Evolutionary conservation across 2,329 filamentous ascomycete species (phyloP).

Genomic region (Conoideocrella luteorostrata): DNA sequence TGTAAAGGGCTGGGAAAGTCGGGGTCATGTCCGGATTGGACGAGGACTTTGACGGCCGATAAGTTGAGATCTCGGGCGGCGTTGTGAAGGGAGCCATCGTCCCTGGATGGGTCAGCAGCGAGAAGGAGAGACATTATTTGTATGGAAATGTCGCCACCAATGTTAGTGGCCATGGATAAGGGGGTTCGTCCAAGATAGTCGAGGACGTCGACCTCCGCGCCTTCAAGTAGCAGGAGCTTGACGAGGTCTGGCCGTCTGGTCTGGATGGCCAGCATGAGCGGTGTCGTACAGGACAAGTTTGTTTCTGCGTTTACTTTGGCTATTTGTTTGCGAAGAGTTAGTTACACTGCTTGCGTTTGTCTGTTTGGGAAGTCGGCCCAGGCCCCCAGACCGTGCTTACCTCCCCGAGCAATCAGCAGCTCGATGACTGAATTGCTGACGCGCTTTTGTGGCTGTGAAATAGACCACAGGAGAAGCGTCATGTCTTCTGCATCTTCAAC

Average conservation of each 20-base stretch:
- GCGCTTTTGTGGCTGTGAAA: constrained; percentile 57
- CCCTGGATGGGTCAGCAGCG: constrained; percentile 47
- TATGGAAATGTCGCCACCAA: constrained; percentile 46
- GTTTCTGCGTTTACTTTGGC: constrained; percentile 54
- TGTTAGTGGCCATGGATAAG: constrained; percentile 51
- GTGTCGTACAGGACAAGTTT: constrained; percentile 44
- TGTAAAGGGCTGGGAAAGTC: constrained; percentile 60
- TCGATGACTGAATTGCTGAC: constrained; percentile 53
- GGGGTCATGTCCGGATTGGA: constrained; percentile 54
- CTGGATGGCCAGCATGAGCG: constrained; percentile 54
- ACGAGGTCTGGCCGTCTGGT: constrained; percentile 51
- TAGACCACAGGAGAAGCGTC: constrained; percentile 53
- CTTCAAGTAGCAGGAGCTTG: constrained; percentile 48
- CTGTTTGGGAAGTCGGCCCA: too few relatives aligned
- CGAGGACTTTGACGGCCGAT: constrained; percentile 47
- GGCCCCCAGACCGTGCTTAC: constrained; percentile 25
- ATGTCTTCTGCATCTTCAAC: constrained; percentile 47
- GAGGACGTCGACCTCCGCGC: constrained; percentile 52
- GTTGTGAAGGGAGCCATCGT: constrained; percentile 63
- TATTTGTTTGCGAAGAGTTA: constrained; percentile 19
- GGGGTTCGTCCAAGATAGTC: constrained; percentile 53
- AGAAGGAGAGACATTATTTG: constrained; percentile 50
- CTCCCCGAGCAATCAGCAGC: constrained; percentile 43
- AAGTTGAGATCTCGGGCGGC: constrained; percentile 54
- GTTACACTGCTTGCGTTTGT: constrained; percentile 1